Conservation (phyloP, 148 eudicot genomes). For the Nepenthes gracilis region DNA sequence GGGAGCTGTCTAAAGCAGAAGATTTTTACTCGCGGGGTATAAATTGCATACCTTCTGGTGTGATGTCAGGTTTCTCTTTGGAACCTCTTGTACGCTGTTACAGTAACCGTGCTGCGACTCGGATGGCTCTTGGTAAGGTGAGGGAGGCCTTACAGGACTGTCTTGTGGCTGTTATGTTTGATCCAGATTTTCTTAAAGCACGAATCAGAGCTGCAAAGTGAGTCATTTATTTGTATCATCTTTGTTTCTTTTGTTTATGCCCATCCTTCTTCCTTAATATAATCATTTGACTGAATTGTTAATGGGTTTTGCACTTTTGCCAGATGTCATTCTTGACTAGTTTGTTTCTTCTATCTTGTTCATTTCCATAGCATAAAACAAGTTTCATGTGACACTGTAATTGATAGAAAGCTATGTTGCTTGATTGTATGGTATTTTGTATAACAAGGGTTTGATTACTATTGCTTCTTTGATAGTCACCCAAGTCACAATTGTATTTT, state of each 20-base stretch:
- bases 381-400: too few species aligned
- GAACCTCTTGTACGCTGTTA: conserved; percentile 79
- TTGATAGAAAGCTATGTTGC: too few species aligned
- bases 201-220: conserved; percentile 90
- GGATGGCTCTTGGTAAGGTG: conserved; percentile 73
- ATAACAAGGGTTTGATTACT: too few species aligned
- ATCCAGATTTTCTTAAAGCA: conserved; percentile 64
- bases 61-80: conserved; percentile 20
- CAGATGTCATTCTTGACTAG: too few species aligned
- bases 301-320: too few species aligned
- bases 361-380: too few species aligned
- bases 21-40: conserved; percentile 73
- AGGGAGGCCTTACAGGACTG: conserved; percentile 85
- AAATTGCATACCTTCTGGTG: conserved; percentile 26
- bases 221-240: conserved; percentile 13
- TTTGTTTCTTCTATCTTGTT: too few species aligned
- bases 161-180: conserved; percentile 52
- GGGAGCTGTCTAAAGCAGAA: conserved; percentile 64
- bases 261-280: too few species aligned
- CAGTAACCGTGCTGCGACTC: conserved; percentile 91
- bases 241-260: not conserved
- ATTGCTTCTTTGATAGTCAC: too few species aligned
- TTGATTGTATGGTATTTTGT: too few species aligned
- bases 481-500: too few species aligned
- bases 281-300: too few species aligned